These are phyloP conservation scores for Penicillium soppii DNA, from an alignment of 495 filamentous ascomycete genomes.

Conservation along the genomic window DNA sequence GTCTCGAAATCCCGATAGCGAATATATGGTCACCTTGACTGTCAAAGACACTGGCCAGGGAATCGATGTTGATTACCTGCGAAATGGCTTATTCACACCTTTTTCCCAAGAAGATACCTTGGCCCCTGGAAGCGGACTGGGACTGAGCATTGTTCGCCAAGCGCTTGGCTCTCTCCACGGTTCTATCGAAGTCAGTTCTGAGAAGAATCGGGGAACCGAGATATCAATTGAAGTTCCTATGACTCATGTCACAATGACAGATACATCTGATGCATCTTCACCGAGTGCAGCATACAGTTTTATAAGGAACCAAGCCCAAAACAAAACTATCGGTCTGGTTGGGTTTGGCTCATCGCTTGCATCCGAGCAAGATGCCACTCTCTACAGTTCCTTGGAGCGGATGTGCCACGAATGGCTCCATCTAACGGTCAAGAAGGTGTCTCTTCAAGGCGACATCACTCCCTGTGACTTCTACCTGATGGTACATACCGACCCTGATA, in stretches of 20 bases:
- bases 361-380: conserved; percentile 13
- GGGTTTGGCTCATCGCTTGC: conserved; percentile 19
- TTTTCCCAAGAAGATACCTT: conserved; percentile 69
- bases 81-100: conserved; percentile 62
- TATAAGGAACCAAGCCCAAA: conserved; percentile 4
- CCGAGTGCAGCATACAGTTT: conserved; percentile 4
- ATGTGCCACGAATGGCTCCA: conserved; percentile 25
- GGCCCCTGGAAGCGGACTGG: conserved; percentile 65
- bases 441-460: neutral
- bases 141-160: conserved; percentile 49
- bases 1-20: too few species aligned
- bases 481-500: conserved; percentile 22
- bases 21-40: conserved; percentile 26
- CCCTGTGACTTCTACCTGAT: conserved; percentile 26
- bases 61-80: conserved; percentile 54
- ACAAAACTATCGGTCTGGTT: conserved; percentile 21
- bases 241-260: too few species aligned
- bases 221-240: too few species aligned
- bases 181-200: conserved; percentile 32
- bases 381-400: conserved; percentile 20
- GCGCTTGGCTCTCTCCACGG: conserved; percentile 25
- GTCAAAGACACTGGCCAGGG: conserved; percentile 69
- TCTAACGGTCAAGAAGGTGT: conserved; percentile 2
- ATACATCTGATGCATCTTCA: neutral
- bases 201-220: too few species aligned